Conservation (phyloP, 768 basidiomycete species). For the Podaxis sp. region DNA sequence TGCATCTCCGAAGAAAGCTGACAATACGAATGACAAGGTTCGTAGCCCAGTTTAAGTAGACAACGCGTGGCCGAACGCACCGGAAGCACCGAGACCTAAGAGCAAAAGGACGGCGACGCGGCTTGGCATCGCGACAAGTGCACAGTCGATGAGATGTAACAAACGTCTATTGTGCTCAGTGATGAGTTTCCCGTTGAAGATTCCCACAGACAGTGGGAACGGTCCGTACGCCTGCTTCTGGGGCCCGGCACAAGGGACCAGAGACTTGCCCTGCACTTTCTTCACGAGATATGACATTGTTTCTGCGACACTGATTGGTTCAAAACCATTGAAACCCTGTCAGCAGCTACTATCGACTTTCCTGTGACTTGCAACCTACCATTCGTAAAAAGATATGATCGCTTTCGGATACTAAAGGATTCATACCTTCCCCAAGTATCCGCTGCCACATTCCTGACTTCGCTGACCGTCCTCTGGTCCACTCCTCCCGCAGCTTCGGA, state of each 20-base stretch:
- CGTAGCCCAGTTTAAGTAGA: not conserved
- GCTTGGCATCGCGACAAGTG: not conserved
- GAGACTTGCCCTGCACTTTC: no score
- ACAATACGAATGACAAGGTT: not conserved
- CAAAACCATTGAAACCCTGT: no score
- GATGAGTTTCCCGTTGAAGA: not conserved
- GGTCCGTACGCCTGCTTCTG: not conserved
- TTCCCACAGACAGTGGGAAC: not conserved
- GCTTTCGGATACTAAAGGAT: no score
- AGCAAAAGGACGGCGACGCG: not conserved
- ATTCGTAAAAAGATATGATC: no score
- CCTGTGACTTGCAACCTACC: no score
- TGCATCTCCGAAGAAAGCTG: slow-evolving; percentile 6
- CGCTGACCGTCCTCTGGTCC: no score
- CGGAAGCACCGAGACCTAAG: slow-evolving; percentile 1
- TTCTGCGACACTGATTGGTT: no score
- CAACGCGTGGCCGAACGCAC: slow-evolving; percentile 9
- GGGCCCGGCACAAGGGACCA: not conserved
- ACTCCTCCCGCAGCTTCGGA: no score
- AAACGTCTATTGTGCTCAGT: not conserved
- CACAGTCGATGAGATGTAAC: not conserved
- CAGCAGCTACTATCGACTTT: no score
- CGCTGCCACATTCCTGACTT: no score
- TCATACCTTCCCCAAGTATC: no score
- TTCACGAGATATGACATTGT: no score